Evolutionary conservation across 192 early-diverging fungal genomes (phyloP).

Genomic region (Entomortierella parvispora): DNA sequence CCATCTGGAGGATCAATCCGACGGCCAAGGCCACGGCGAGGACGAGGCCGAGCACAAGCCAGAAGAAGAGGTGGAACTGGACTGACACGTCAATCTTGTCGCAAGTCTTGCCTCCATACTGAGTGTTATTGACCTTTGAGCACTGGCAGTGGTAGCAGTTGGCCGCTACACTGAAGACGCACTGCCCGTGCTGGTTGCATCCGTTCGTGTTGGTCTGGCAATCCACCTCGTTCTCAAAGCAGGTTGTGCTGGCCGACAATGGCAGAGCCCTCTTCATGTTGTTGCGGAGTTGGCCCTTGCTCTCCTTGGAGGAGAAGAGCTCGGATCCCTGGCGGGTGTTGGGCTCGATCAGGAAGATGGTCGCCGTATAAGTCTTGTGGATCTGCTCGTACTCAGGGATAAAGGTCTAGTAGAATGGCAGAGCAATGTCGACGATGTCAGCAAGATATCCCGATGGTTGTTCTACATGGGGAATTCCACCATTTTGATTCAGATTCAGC

Average conservation of each 20-base stretch:
- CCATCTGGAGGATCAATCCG: slow-evolving; percentile 44
- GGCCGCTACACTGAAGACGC: slow-evolving; percentile 30
- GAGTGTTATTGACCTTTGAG: slow-evolving; percentile 35
- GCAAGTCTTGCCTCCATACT: slow-evolving; percentile 29
- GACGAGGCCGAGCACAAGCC: slow-evolving; percentile 32
- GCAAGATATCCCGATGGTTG: too few relatives aligned
- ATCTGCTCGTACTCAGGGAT: slow-evolving; percentile 51
- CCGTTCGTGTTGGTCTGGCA: slow-evolving; percentile 41
- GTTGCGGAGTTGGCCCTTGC: neutral
- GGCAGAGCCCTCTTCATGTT: slow-evolving; percentile 30
- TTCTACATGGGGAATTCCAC: too few relatives aligned
- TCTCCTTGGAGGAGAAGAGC: neutral
- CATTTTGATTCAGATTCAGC: too few relatives aligned
- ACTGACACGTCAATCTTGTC: slow-evolving; percentile 46
- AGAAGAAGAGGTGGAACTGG: slow-evolving; percentile 50
- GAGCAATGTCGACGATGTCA: neutral
- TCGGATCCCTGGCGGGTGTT: slow-evolving; percentile 19
- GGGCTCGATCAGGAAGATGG: slow-evolving; percentile 39
- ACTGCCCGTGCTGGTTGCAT: slow-evolving; percentile 27
- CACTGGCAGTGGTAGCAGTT: slow-evolving; percentile 53
- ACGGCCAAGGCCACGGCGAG: slow-evolving; percentile 24
- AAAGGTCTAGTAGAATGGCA: slow-evolving; percentile 8
- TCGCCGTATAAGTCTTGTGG: slow-evolving; percentile 45
- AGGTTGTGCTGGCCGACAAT: slow-evolving; percentile 1
- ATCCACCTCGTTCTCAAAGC: slow-evolving; percentile 25